Percentiles rank a stretch among this genome's conserved stretches.
Evolutionary conservation across 2,329 filamentous ascomycete genomes (phyloP).

Genomic region (Fusarium nelsonii): DNA sequence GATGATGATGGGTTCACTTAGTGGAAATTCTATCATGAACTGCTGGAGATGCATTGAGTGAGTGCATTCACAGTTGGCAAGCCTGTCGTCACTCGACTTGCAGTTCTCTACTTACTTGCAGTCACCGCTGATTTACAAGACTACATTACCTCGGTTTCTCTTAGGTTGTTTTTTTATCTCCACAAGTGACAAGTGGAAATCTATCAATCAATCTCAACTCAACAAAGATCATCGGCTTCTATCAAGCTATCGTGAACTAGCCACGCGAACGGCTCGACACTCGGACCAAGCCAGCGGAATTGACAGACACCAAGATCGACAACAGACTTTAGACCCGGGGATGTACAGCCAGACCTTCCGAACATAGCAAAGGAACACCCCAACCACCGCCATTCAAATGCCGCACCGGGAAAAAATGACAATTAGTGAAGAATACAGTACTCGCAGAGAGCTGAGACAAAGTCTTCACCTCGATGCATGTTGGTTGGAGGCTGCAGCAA

Average conservation of each 20-base stretch:
- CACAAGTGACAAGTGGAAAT: not conserved
- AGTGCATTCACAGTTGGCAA: not conserved
- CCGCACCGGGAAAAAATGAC: constrained; percentile 15
- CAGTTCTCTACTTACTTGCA: not conserved
- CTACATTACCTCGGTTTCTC: not conserved
- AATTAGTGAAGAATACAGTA: not conserved
- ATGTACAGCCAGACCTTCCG: constrained; percentile 25
- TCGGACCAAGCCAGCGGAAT: constrained; percentile 28
- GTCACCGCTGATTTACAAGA: not conserved
- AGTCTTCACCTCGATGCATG: constrained; percentile 2
- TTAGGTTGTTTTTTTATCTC: not conserved
- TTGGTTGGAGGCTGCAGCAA: not conserved
- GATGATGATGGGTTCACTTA: not conserved
- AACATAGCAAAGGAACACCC: constrained; percentile 14
- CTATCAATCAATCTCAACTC: constrained; percentile 9
- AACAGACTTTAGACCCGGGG: not conserved
- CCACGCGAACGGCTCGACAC: constrained; percentile 20
- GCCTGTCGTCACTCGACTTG: not conserved
- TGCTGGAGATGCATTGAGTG: not conserved
- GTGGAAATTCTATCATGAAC: not conserved
- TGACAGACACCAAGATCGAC: constrained; percentile 38
- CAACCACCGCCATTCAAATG: constrained; percentile 41
- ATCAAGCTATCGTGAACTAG: constrained; percentile 13
- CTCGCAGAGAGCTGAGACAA: not conserved
- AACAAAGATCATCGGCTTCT: constrained; percentile 26